Conservation (phyloP, 23 red algal species). For the Gracilaria domingensis region DNA sequence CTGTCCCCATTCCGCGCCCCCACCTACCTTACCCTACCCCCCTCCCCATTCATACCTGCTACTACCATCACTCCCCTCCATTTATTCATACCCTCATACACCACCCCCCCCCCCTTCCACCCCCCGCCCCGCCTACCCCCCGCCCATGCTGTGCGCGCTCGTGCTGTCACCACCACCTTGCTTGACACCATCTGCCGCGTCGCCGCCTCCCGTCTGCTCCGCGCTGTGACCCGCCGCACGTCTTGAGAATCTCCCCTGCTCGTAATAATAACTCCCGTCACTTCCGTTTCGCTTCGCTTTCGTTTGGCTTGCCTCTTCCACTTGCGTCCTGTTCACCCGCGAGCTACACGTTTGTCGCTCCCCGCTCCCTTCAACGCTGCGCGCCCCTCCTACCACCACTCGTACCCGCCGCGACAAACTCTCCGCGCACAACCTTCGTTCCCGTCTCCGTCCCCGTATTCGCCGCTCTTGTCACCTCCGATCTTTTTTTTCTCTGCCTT, state of each 20-base stretch:
- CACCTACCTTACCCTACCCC: background rate
- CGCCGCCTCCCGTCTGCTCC: no score
- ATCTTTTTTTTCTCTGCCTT: no score
- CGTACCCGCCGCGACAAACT: background rate
- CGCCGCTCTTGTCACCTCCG: no score
- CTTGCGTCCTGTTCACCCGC: background rate
- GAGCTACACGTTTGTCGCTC: no score
- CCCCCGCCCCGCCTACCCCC: no score
- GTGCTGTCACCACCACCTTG: background rate
- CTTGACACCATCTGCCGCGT: background rate
- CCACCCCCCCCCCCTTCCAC: background rate
- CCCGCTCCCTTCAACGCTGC: no score
- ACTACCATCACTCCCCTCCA: no score
- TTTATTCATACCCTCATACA: no score
- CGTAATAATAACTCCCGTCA: background rate
- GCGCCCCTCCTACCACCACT: background rate
- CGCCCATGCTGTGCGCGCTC: background rate
- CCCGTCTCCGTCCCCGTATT: background rate
- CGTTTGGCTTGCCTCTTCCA: background rate
- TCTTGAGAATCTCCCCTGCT: no score
- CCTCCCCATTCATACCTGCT: background rate
- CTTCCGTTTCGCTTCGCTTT: conserved; percentile 3
- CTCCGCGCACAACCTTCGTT: background rate
- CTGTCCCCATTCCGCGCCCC: background rate
- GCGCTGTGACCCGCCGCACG: no score